Percentiles rank a stretch among this genome's conserved stretches.
phyloP scores from a whole-genome alignment of 1,139 yeast species.

The Hanseniaspora gamundiae region DNA sequence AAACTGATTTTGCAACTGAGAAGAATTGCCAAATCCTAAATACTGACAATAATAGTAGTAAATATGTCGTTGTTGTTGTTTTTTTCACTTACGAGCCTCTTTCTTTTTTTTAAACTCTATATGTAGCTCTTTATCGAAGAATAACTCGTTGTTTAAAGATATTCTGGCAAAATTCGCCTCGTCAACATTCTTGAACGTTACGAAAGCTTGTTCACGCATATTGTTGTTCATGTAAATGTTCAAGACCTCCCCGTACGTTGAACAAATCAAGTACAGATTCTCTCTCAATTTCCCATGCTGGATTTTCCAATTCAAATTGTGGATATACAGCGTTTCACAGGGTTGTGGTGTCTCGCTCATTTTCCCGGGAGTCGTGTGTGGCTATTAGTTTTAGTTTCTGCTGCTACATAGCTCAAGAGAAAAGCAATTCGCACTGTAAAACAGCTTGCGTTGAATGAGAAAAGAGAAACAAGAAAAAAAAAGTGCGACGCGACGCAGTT shows the following conservation, averaged over 20 bases:
- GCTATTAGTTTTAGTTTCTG: too few relatives aligned
- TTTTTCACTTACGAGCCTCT: neutral
- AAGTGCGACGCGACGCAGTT: too few relatives aligned
- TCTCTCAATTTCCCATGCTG: constrained; percentile 14
- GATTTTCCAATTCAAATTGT: constrained; percentile 17
- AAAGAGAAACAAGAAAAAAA: too few relatives aligned
- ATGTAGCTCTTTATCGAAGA: constrained; percentile 16
- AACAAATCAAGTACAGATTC: constrained; percentile 19
- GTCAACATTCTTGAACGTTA: constrained; percentile 17
- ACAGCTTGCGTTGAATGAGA: too few relatives aligned
- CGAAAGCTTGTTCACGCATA: constrained; percentile 21
- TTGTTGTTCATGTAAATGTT: constrained; percentile 15
- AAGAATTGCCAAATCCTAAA: neutral
- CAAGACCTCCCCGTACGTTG: constrained; percentile 24
- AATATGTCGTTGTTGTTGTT: neutral
- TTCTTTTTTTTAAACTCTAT: constrained; percentile 14
- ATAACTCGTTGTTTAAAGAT: constrained; percentile 17
- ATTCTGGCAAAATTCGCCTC: constrained; percentile 21
- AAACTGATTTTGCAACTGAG: neutral
- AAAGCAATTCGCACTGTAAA: too few relatives aligned
- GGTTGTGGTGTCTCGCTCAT: constrained; percentile 8
- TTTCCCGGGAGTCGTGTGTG: too few relatives aligned
- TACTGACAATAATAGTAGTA: neutral
- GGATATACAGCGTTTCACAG: constrained; percentile 18
- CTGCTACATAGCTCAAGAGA: too few relatives aligned